These are phyloP conservation scores for Gastrolobium bilobum DNA, from an alignment of 306 rosid genomes.

Conservation along the genomic window DNA sequence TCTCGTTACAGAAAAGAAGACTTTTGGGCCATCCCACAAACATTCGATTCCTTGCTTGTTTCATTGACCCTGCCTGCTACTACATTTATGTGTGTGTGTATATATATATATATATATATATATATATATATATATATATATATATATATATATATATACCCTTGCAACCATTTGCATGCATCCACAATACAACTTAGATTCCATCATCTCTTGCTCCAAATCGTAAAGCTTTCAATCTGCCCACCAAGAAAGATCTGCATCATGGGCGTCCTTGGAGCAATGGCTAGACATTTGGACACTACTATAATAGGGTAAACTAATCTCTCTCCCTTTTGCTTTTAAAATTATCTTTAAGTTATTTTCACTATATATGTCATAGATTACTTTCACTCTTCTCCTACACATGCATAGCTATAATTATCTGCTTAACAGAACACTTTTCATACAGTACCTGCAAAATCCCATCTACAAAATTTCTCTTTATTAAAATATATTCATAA, in stretches of 20 bases:
- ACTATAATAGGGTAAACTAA: slow-evolving; percentile 70
- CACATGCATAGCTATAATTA: neutral
- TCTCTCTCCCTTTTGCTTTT: slow-evolving; percentile 13
- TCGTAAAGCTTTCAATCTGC: neutral
- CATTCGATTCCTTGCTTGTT: slow-evolving; percentile 70
- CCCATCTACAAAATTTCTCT: slow-evolving; percentile 19
- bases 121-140: no score
- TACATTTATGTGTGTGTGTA: no score
- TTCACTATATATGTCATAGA: neutral
- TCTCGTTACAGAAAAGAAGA: slow-evolving; percentile 64
- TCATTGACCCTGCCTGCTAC: slow-evolving; percentile 8
- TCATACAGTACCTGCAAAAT: neutral
- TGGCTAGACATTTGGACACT: slow-evolving; percentile 79
- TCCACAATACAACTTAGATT: slow-evolving; percentile 32
- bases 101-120: neutral
- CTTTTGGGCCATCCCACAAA: slow-evolving; percentile 46
- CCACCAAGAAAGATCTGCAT: slow-evolving; percentile 24
- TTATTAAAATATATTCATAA: neutral
- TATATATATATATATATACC: neutral
- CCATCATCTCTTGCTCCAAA: slow-evolving; percentile 27
- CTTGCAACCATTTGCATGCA: slow-evolving; percentile 29
- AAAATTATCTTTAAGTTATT: neutral
- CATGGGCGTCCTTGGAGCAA: slow-evolving; percentile 80
- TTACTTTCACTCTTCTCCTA: neutral
- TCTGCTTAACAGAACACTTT: neutral